A percentile compares a stretch with the other conserved stretches of the same genome.
These are phyloP conservation scores for Glaciozyma martinii DNA, from an alignment of 768 basidiomycete species.

Conservation along the genomic window DNA sequence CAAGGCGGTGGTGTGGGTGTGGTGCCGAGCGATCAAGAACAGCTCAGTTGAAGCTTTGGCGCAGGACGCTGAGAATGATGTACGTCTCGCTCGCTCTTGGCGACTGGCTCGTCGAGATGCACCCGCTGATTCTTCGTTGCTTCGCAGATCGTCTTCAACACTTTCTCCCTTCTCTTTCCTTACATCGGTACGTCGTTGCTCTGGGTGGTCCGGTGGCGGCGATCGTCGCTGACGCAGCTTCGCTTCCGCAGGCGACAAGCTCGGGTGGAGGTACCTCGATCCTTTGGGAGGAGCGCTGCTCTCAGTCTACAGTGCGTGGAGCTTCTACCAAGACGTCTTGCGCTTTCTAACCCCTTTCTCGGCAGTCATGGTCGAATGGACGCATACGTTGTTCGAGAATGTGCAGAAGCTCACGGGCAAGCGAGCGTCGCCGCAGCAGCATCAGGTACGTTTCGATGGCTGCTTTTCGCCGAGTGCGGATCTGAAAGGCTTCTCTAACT, in stretches of 20 bases:
- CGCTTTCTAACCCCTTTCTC: background rate
- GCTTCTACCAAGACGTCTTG: constrained; percentile 22
- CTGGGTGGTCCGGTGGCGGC: no score
- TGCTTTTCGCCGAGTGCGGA: constrained; percentile 19
- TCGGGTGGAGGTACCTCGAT: constrained; percentile 39
- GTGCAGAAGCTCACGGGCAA: constrained; percentile 39
- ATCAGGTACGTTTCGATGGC: constrained; percentile 17
- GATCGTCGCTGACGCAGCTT: background rate
- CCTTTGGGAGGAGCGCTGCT: constrained; percentile 43
- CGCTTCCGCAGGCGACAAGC: constrained; percentile 35
- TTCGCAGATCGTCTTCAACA: constrained; percentile 38
- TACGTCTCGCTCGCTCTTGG: constrained; percentile 6
- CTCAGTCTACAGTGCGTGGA: constrained; percentile 38
- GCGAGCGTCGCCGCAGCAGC: constrained; percentile 23
- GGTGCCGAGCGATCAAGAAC: constrained; percentile 25
- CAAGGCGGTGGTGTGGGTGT: constrained; percentile 34
- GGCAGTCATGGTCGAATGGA: constrained; percentile 39
- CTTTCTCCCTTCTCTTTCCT: constrained; percentile 43
- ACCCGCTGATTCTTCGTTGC: background rate
- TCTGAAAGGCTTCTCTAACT: background rate
- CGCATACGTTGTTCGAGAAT: constrained; percentile 40
- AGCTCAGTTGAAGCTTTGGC: constrained; percentile 41
- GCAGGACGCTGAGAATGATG: constrained; percentile 44
- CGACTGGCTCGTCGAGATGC: background rate
- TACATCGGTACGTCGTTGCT: constrained; percentile 15